Evolutionary conservation across 768 basidiomycete species (phyloP).

Genomic region (Boletus insuetus): DNA sequence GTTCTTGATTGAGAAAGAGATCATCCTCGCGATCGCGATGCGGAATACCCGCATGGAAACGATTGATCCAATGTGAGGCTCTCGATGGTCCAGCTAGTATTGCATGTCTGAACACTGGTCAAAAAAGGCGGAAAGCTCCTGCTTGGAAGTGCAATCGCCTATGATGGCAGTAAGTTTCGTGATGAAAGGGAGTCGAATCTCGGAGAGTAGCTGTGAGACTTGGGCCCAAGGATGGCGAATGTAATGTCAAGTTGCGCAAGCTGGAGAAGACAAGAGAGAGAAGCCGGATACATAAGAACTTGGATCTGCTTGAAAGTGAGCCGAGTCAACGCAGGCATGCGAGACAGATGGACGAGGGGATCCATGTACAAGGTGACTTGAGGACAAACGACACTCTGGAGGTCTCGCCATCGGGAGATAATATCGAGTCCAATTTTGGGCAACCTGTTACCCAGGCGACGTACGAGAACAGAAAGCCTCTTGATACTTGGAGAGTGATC

Average conservation of each 20-base stretch:
- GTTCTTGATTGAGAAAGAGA: too few species aligned
- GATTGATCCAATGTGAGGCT: too few species aligned
- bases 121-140: too few species aligned
- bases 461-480: too few species aligned
- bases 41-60: too few species aligned
- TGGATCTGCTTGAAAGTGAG: not conserved
- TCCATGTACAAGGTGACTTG: not conserved
- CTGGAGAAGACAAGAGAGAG: not conserved
- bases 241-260: not conserved
- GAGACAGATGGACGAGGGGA: not conserved
- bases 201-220: not conserved
- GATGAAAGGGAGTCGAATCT: not conserved
- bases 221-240: not conserved
- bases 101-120: too few species aligned
- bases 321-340: not conserved
- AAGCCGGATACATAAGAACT: not conserved
- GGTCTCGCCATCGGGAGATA: not conserved
- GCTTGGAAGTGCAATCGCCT: not conserved
- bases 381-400: too few species aligned
- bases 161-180: not conserved
- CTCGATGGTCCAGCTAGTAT: too few species aligned
- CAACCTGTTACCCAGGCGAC: too few species aligned
- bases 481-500: too few species aligned
- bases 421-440: too few species aligned
- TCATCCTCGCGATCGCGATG: too few species aligned